Evolutionary conservation across 148 eudicot genomes (phyloP).

Genomic region (Cornus suecica): DNA sequence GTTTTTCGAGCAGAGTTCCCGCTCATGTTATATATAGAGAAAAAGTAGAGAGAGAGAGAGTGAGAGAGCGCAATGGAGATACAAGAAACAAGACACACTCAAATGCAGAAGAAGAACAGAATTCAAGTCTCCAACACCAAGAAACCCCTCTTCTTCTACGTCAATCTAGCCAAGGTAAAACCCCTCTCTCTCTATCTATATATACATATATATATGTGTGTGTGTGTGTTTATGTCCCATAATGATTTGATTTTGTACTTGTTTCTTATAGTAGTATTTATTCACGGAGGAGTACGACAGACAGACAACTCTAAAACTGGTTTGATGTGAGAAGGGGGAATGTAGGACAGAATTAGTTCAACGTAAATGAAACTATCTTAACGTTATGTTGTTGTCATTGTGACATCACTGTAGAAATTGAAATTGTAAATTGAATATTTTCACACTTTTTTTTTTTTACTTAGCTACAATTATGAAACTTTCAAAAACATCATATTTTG

Average conservation of each 20-base stretch:
- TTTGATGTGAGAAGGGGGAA: too few relatives aligned
- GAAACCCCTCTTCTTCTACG: background rate
- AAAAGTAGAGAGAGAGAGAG: background rate
- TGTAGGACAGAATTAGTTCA: too few relatives aligned
- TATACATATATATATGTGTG: background rate
- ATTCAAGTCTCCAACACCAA: background rate
- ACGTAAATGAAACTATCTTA: too few relatives aligned
- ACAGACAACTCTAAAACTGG: too few relatives aligned
- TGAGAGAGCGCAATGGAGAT: background rate
- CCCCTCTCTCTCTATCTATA: background rate
- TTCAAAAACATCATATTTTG: too few relatives aligned
- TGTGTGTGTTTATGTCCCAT: background rate
- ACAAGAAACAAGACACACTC: background rate
- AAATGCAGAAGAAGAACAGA: background rate
- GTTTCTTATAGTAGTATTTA: too few relatives aligned
- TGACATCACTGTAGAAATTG: too few relatives aligned
- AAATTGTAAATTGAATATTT: too few relatives aligned
- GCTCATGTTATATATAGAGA: background rate
- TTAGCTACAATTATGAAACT: too few relatives aligned
- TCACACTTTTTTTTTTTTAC: too few relatives aligned
- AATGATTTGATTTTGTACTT: background rate
- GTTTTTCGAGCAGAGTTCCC: background rate
- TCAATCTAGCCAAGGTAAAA: background rate
- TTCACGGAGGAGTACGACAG: too few relatives aligned
- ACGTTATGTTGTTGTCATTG: too few relatives aligned